Percentiles rank a stretch among this genome's conserved stretches.
Evolutionary conservation across 148 eudicot species (phyloP).

Genomic region (Rhododendron ovatum): DNA sequence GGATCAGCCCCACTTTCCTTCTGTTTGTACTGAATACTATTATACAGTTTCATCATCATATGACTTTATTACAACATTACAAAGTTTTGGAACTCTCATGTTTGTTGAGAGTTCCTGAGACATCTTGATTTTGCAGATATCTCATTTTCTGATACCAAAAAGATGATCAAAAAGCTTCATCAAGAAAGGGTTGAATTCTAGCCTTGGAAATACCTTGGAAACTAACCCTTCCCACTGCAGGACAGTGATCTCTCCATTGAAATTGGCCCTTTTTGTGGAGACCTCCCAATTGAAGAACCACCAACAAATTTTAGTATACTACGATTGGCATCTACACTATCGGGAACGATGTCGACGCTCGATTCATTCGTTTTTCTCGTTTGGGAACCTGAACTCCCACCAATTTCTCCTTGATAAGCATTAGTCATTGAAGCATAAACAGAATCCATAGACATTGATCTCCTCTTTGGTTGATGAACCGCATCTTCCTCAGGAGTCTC

Average conservation of each 20-base stretch:
- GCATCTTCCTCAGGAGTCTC: constrained; percentile 1
- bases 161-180: not conserved
- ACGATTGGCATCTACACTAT: constrained; percentile 1
- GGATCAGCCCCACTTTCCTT: constrained; percentile 13
- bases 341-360: not conserved
- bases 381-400: constrained; percentile 5
- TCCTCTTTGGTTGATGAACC: constrained; percentile 22
- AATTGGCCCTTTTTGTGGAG: constrained; percentile 22
- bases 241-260: constrained; percentile 52
- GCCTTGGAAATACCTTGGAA: constrained; percentile 20
- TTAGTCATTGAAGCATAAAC: constrained; percentile 16
- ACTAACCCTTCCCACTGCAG: constrained; percentile 42
- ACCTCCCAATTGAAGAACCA: constrained; percentile 18
- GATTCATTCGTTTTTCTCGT: not conserved
- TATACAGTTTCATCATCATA: not conserved
- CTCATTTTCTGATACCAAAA: not conserved
- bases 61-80: not conserved
- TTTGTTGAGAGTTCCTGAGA: constrained; percentile 10
- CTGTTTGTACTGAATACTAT: not conserved
- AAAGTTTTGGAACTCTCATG: constrained; percentile 11
- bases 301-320: constrained; percentile 11
- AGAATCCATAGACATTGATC: constrained; percentile 33
- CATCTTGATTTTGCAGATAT: constrained; percentile 3
- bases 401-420: constrained; percentile 1
- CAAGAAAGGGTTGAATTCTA: constrained; percentile 8